Evolutionary conservation across 2,329 filamentous ascomycete genomes (phyloP).

Genomic region (Fusarium dlaminii): DNA sequence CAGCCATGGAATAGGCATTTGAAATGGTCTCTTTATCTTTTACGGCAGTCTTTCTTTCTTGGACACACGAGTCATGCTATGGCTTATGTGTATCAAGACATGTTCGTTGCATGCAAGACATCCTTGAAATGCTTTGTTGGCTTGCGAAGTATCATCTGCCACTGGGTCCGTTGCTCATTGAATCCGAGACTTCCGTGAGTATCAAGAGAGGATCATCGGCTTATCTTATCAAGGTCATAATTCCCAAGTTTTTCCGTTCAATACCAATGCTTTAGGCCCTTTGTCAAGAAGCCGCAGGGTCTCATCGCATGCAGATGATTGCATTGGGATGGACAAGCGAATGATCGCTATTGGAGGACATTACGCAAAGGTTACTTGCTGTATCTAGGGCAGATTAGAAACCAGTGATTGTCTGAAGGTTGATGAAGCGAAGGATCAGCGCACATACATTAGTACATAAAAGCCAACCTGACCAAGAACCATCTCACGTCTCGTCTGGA

Average conservation of each 20-base stretch:
- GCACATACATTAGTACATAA: slow-evolving; percentile 13
- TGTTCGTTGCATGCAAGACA: not conserved
- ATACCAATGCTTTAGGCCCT: not conserved
- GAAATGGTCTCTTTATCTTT: not conserved
- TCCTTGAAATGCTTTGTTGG: not conserved
- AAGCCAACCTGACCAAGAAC: slow-evolving; percentile 8
- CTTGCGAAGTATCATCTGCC: not conserved
- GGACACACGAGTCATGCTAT: slow-evolving; percentile 16
- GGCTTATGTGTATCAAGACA: not conserved
- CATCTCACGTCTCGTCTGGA: not conserved
- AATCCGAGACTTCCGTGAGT: not conserved
- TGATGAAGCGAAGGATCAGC: slow-evolving; percentile 23
- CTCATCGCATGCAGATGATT: slow-evolving; percentile 3
- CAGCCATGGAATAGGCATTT: not conserved
- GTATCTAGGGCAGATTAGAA: not conserved
- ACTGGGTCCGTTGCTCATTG: not conserved
- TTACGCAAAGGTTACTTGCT: not conserved
- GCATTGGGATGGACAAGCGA: not conserved
- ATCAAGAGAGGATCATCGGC: not conserved
- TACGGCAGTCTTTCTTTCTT: not conserved
- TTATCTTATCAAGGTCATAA: not conserved
- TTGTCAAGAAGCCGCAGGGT: slow-evolving; percentile 7
- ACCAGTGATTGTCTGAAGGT: not conserved
- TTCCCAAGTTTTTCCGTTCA: not conserved
- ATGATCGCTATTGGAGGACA: not conserved